Conservation (phyloP, 2,329 filamentous ascomycete species). For the Monosporascus ibericus region DNA sequence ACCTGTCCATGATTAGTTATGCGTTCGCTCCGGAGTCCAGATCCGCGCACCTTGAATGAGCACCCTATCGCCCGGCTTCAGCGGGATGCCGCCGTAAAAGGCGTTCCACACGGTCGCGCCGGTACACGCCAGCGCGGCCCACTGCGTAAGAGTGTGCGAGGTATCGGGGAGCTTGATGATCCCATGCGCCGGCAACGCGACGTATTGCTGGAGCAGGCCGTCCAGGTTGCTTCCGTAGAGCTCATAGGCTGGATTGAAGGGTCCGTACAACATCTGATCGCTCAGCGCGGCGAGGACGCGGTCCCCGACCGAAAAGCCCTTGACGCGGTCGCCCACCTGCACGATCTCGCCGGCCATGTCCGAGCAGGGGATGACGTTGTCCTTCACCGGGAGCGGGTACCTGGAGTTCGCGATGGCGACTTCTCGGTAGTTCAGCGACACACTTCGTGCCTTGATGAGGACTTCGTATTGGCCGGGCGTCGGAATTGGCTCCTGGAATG, state of each 20-base stretch:
- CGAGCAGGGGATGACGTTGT: conserved; percentile 28
- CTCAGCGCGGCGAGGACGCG: conserved; percentile 23
- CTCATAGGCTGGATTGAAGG: conserved; percentile 12
- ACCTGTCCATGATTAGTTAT: conserved; percentile 20
- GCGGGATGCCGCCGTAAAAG: conserved; percentile 34
- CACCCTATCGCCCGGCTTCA: conserved; percentile 34
- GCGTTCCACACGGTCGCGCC: conserved; percentile 43
- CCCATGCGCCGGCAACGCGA: conserved; percentile 32
- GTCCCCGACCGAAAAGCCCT: conserved; percentile 24
- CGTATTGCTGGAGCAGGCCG: conserved; percentile 36
- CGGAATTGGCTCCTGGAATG: conserved; percentile 19
- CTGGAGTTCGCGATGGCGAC: conserved; percentile 19
- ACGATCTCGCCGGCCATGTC: conserved; percentile 30
- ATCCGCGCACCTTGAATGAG: conserved; percentile 25
- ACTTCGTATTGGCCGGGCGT: conserved; percentile 18
- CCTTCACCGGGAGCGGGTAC: conserved; percentile 27
- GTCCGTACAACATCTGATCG: conserved; percentile 19
- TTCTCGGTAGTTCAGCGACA: conserved; percentile 30
- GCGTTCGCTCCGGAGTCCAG: background rate
- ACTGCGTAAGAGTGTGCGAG: conserved; percentile 26
- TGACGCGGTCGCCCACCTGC: conserved; percentile 15
- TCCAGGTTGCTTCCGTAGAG: conserved; percentile 24
- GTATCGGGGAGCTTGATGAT: conserved; percentile 34
- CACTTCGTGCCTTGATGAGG: conserved; percentile 23
- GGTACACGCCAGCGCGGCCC: conserved; percentile 35